Conservation (phyloP, 768 basidiomycete genomes). For the Suillus plorans region DNA sequence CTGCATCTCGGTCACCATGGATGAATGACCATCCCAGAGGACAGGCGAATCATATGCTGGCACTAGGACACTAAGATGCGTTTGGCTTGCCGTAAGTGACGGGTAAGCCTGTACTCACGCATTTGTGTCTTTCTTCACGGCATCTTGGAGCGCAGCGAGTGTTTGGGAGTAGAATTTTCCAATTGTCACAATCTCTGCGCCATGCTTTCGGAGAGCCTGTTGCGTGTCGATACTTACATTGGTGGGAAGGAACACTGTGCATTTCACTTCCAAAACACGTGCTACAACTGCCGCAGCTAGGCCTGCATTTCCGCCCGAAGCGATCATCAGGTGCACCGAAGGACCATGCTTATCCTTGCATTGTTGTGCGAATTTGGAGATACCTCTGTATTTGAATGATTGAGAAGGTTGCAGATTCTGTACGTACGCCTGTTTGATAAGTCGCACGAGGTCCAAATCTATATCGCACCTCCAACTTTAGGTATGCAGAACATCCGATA, state of each 20-base stretch:
- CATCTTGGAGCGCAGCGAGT: conserved; percentile 46
- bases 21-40: conserved; percentile 77
- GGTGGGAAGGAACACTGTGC: conserved; percentile 67
- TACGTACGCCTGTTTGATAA: conserved; percentile 2
- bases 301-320: conserved; percentile 83
- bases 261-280: conserved; percentile 49
- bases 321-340: conserved; percentile 60
- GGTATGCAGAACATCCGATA: conserved; percentile 53
- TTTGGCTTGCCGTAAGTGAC: background rate
- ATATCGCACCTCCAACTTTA: conserved; percentile 67
- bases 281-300: conserved; percentile 69
- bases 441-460: background rate
- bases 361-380: conserved; percentile 59
- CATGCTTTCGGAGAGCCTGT: conserved; percentile 48
- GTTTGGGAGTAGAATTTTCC: conserved; percentile 64
- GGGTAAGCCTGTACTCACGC: conserved; percentile 45
- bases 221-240: conserved; percentile 50
- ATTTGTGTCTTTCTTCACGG: conserved; percentile 43
- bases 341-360: conserved; percentile 51
- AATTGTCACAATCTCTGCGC: conserved; percentile 56
- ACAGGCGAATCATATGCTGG: conserved; percentile 70
- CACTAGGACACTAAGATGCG: conserved; percentile 52
- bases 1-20: conserved; percentile 65
- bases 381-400: conserved; percentile 77
- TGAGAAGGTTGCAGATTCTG: conserved; percentile 73